Percentiles rank a stretch among this genome's conserved stretches.
Conservation (phyloP, 2,329 filamentous ascomycete genomes). For the Nannizziopsis arthrosporioides region DNA sequence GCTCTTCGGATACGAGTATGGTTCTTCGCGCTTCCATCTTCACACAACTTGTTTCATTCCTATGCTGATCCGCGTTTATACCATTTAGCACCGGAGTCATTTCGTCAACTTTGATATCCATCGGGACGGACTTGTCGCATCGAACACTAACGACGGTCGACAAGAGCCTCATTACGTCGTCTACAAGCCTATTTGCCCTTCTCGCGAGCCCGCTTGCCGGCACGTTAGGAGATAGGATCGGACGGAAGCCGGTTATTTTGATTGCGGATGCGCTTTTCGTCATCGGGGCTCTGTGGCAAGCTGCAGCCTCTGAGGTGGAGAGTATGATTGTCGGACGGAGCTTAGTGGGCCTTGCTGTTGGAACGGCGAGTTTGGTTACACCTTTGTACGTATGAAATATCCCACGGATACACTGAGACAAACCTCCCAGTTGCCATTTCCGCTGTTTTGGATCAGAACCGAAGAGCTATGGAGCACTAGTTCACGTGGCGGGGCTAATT, state of each 20-base stretch:
- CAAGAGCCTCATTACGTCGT: conserved; percentile 48
- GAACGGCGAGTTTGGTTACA: conserved; percentile 57
- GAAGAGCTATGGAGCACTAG: too few relatives aligned
- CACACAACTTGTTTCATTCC: background rate
- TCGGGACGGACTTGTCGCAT: conserved; percentile 42
- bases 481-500: background rate
- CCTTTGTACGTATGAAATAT: conserved; percentile 45
- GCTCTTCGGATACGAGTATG: conserved; percentile 51
- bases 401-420: background rate
- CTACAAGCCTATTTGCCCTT: conserved; percentile 47
- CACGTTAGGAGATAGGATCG: conserved; percentile 40
- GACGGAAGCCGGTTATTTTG: conserved; percentile 39
- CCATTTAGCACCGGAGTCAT: conserved; percentile 46
- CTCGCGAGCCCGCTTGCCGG: conserved; percentile 45
- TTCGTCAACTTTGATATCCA: conserved; percentile 47
- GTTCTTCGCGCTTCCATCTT: background rate
- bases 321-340: conserved; percentile 38
- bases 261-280: conserved; percentile 37
- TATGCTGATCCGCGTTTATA: conserved; percentile 8
- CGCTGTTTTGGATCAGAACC: background rate
- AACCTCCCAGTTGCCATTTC: background rate
- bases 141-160: conserved; percentile 43
- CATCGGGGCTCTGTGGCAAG: conserved; percentile 35
- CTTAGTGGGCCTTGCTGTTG: conserved; percentile 38
- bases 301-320: conserved; percentile 30